Evolutionary conservation across 140 eudicot genomes (phyloP), one percentile per base, ranked within the genome.

Genomic region (Oenanthe javanica): DNA sequence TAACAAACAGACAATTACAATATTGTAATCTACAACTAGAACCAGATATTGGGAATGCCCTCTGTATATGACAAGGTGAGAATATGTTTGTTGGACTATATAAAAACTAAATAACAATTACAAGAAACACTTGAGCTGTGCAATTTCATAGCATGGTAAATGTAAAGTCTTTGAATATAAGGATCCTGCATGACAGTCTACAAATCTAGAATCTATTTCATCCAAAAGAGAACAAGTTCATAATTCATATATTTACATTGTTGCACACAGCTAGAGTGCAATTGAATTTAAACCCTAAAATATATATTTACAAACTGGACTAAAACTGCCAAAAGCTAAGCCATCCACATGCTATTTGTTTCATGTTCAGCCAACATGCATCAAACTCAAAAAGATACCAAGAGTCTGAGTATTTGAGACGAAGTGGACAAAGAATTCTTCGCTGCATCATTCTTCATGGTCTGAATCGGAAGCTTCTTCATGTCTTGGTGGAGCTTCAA

Each of bases 1-100:
- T 73, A 89, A 90, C 81, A 85, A 84, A 84, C 99, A 89, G 77
- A 85, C 87, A 10, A 82, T 89, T 21, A 74, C 90, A 76, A 88
- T 90, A 23, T 74, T 85, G 14, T 89, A 90, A 77, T 95, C 97
- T 79, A 95, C 79, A 13, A 96, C 96, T 76, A 92, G 97, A 2
- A 92, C 97, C 47, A 94, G 88, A 79, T 87, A 92, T 88, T 95
- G 13, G 89, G 77, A 71, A 95, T 86, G 12, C 96, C 93, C 31
- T 83, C 92, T 74, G 81, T 94, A 81, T 89, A 2, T 23, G 15
- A 61, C 14, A n/a, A 21, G 63, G 63, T 4, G 9, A 13, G 5
- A 13, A 50, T 13, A 11, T 50, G 18, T 55, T 5, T 5, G 10
- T 4, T 55, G 23, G 9, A n/a, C 15, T 61, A 8, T 5, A 61